Conservation (phyloP, 331 rosid genomes). For the Arachis monticola region DNA sequence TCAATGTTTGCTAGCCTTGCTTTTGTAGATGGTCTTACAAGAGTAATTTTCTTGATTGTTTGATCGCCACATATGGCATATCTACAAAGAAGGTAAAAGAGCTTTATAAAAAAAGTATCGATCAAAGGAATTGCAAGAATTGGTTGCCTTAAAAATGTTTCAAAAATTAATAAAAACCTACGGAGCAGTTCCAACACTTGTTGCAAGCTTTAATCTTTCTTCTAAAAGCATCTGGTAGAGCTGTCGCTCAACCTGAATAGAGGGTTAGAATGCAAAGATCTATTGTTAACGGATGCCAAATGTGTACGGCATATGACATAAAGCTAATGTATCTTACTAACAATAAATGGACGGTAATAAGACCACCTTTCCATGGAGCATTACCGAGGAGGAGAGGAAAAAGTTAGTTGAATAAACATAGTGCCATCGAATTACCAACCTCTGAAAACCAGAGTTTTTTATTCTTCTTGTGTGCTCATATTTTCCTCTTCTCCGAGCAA, state of each 20-base stretch:
- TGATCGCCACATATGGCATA: conserved; percentile 95
- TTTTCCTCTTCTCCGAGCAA: conserved; percentile 67
- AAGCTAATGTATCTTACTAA: conserved; percentile 12
- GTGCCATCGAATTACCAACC: conserved; percentile 58
- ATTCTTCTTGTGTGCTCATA: conserved; percentile 51
- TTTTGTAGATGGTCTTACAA: conserved; percentile 84
- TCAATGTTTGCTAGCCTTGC: conserved; percentile 89
- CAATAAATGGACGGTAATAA: conserved; percentile 25
- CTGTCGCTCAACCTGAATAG: conserved; percentile 64
- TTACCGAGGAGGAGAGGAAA: conserved; percentile 21
- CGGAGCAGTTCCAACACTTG: conserved; percentile 86
- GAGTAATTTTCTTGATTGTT: conserved; percentile 71
- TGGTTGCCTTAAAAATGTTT: conserved; percentile 19
- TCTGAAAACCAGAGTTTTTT: conserved; percentile 61
- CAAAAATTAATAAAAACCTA: conserved; percentile 45
- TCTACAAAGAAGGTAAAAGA: conserved; percentile 44
- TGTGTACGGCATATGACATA: conserved; percentile 26
- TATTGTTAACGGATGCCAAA: conserved; percentile 29
- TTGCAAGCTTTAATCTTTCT: conserved; percentile 87
- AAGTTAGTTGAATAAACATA: conserved; percentile 25
- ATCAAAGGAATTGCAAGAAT: conserved; percentile 36
- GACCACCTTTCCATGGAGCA: conserved; percentile 19
- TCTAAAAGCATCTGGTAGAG: conserved; percentile 78
- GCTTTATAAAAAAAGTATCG: conserved; percentile 30
- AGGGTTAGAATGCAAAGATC: conserved; percentile 27